phyloP scores from a whole-genome alignment of 495 filamentous ascomycete genomes.

The Annulohypoxylon stygium region DNA sequence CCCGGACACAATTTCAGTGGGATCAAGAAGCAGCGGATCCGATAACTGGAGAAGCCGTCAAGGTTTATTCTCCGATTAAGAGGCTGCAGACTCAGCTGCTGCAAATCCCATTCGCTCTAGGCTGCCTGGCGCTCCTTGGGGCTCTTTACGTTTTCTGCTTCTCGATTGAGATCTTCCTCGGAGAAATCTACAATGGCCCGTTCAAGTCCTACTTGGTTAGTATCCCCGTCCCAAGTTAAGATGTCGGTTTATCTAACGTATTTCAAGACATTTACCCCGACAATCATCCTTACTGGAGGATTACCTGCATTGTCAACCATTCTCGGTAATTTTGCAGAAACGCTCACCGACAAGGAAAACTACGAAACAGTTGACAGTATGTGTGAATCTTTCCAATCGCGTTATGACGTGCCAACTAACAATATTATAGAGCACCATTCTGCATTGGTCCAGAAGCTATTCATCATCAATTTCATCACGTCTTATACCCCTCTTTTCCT shows the following conservation, averaged over 20 bases:
- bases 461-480: constrained; percentile 96
- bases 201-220: constrained; percentile 85
- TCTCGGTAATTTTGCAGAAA: constrained; percentile 80
- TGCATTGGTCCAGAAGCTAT: constrained; percentile 89
- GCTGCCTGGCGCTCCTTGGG: constrained; percentile 76
- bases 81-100: constrained; percentile 83
- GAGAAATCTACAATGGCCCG: constrained; percentile 92
- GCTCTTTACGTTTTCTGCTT: constrained; percentile 89
- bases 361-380: constrained; percentile 82
- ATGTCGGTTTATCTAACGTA: constrained; percentile 50
- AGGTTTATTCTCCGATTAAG: constrained; percentile 82
- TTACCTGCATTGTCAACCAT: constrained; percentile 83
- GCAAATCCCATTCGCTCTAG: constrained; percentile 88
- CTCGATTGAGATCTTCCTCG: constrained; percentile 95
- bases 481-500: constrained; percentile 93
- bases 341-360: constrained; percentile 89
- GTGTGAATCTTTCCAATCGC: background rate
- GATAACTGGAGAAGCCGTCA: constrained; percentile 84
- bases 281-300: constrained; percentile 81
- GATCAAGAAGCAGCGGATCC: constrained; percentile 82
- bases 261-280: constrained; percentile 84
- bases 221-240: constrained; percentile 13
- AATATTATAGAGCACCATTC: constrained; percentile 70
- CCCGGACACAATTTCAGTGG: constrained; percentile 80
- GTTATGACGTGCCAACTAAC: constrained; percentile 24